Percentiles rank a stretch among this genome's conserved stretches.
phyloP scores from a whole-genome alignment of 2,329 filamentous ascomycete species.

The Rhinocladiella similis region DNA sequence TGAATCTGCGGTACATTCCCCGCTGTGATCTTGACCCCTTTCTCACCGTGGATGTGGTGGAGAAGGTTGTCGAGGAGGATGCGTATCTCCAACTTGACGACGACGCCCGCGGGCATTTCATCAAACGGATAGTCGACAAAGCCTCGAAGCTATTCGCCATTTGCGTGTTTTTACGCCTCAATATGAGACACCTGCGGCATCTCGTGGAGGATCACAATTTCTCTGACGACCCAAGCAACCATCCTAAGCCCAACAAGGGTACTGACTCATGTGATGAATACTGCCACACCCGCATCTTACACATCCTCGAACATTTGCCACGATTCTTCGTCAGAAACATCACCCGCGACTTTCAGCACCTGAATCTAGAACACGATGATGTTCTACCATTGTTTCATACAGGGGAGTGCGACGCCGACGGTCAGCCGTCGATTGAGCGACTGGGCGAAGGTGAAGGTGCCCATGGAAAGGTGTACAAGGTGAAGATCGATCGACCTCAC shows the following conservation, averaged over 20 bases:
- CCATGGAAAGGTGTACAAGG: background rate
- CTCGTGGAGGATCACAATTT: background rate
- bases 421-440: background rate
- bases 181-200: background rate
- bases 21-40: background rate
- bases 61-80: background rate
- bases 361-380: background rate
- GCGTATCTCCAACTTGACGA: background rate
- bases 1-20: background rate
- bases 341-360: background rate
- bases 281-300: background rate
- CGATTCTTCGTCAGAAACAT: background rate
- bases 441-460: background rate
- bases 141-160: background rate
- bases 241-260: background rate
- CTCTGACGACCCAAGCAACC: background rate
- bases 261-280: background rate
- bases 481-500: background rate
- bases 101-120: background rate
- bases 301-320: background rate
- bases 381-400: background rate
- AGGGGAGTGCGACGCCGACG: background rate
- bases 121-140: background rate
- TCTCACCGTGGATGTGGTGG: background rate
- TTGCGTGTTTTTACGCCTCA: background rate